These are phyloP conservation scores for Claviceps sp. DNA, from an alignment of 2,329 filamentous ascomycete genomes.

Conservation along the genomic window DNA sequence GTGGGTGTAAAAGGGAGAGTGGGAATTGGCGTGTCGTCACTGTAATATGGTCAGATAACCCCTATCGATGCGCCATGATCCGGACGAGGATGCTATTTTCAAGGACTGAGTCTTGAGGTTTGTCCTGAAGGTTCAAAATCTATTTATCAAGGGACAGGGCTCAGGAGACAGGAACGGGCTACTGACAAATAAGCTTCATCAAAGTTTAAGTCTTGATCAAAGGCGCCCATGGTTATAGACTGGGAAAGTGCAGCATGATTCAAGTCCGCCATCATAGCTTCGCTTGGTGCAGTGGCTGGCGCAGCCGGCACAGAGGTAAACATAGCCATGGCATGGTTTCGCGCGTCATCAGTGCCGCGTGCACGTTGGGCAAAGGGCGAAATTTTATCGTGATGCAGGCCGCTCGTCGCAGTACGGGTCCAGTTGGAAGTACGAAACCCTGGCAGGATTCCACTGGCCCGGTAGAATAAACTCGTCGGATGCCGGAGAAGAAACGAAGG, in stretches of 20 bases:
- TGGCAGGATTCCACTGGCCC: not conserved
- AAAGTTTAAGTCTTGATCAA: conserved; percentile 39
- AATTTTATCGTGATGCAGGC: not conserved
- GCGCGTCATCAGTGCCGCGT: conserved; percentile 17
- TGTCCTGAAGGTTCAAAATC: too few relatives aligned
- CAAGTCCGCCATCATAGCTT: conserved; percentile 28
- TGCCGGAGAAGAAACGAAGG: not conserved
- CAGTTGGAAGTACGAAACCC: not conserved
- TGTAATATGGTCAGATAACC: conserved; percentile 7
- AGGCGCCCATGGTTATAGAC: conserved; percentile 33
- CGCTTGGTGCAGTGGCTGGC: conserved; percentile 29
- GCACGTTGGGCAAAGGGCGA: not conserved
- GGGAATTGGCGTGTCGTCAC: conserved; percentile 21
- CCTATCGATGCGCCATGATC: too few relatives aligned
- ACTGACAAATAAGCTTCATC: conserved; percentile 45
- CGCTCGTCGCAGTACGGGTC: not conserved
- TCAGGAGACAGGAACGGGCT: not conserved
- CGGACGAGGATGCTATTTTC: too few relatives aligned
- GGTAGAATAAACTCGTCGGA: not conserved
- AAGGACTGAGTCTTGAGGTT: too few relatives aligned
- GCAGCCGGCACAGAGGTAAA: conserved; percentile 44
- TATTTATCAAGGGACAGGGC: not conserved
- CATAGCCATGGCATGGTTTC: conserved; percentile 41
- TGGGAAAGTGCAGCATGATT: conserved; percentile 23
- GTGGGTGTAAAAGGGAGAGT: conserved; percentile 40